A percentile compares a stretch with the other conserved stretches of the same genome.
phyloP scores from a whole-genome alignment of 768 basidiomycete genomes.

The Pleurotus giganteus region DNA sequence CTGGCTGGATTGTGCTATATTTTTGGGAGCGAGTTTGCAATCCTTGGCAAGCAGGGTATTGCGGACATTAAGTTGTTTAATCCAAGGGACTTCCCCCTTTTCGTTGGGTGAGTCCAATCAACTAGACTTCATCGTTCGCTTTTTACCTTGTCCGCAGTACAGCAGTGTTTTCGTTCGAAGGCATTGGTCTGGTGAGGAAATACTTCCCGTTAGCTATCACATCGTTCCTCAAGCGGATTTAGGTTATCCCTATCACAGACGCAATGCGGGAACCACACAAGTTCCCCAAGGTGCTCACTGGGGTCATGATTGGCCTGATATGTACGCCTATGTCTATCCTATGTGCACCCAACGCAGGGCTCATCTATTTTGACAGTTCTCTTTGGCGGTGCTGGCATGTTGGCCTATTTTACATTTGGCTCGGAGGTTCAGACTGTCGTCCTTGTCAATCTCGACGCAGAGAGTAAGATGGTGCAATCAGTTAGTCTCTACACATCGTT shows the following conservation, averaged over 20 bases:
- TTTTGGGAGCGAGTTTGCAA: constrained; percentile 76
- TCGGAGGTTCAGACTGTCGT: constrained; percentile 89
- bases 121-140: constrained; percentile 6
- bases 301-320: constrained; percentile 87
- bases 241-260: constrained; percentile 95
- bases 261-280: constrained; percentile 94
- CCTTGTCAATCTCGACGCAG: constrained; percentile 86
- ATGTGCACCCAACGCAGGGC: constrained; percentile 4
- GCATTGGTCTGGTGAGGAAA: constrained; percentile 77
- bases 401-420: constrained; percentile 89
- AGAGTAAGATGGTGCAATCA: constrained; percentile 83
- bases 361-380: constrained; percentile 45
- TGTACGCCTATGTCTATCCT: constrained; percentile 36
- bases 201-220: constrained; percentile 12
- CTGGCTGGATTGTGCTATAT: constrained; percentile 85
- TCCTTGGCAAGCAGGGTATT: constrained; percentile 67
- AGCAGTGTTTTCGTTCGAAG: constrained; percentile 98
- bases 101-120: constrained; percentile 66
- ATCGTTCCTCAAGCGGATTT: constrained; percentile 3
- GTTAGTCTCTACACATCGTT: constrained; percentile 39
- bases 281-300: constrained; percentile 84
- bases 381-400: constrained; percentile 84
- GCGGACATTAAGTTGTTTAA: constrained; percentile 88
- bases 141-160: constrained; percentile 49
- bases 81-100: constrained; percentile 80